phyloP scores from a whole-genome alignment of 2,329 filamentous ascomycete genomes.

The Dactylellina leptospora region DNA sequence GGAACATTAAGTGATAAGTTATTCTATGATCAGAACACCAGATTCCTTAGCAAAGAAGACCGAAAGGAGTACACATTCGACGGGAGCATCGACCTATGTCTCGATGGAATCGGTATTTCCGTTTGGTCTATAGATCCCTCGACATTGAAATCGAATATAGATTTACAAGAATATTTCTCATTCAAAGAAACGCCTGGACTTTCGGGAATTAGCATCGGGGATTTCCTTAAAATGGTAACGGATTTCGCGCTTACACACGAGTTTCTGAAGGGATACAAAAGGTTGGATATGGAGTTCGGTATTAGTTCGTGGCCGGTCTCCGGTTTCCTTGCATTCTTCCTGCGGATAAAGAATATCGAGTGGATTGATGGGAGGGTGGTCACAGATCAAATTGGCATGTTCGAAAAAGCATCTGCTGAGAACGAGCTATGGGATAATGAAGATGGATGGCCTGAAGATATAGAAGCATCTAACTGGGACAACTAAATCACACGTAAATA shows the following conservation, averaged over 20 bases:
- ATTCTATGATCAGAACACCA: slow-evolving; percentile 2
- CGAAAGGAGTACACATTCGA: slow-evolving; percentile 1
- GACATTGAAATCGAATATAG: neutral
- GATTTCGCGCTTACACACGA: neutral
- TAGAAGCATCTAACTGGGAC: no score
- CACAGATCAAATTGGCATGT: no score
- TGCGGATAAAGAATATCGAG: neutral
- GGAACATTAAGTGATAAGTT: slow-evolving; percentile 3
- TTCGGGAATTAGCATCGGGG: neutral
- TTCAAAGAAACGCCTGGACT: neutral
- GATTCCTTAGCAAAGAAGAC: neutral
- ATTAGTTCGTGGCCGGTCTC: neutral
- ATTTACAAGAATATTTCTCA: neutral
- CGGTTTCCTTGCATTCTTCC: neutral
- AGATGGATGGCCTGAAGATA: no score
- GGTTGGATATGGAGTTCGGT: slow-evolving; percentile 15
- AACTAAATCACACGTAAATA: no score
- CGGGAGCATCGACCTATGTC: neutral
- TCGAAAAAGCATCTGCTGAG: no score
- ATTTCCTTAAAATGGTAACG: slow-evolving; percentile 16
- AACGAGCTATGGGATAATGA: no score
- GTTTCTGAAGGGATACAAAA: neutral
- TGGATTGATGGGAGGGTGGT: slow-evolving; percentile 1
- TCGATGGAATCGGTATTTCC: neutral
- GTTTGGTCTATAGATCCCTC: neutral